These are phyloP conservation scores for Quercus parvula DNA, from an alignment of 306 rosid species.

Conservation along the genomic window DNA sequence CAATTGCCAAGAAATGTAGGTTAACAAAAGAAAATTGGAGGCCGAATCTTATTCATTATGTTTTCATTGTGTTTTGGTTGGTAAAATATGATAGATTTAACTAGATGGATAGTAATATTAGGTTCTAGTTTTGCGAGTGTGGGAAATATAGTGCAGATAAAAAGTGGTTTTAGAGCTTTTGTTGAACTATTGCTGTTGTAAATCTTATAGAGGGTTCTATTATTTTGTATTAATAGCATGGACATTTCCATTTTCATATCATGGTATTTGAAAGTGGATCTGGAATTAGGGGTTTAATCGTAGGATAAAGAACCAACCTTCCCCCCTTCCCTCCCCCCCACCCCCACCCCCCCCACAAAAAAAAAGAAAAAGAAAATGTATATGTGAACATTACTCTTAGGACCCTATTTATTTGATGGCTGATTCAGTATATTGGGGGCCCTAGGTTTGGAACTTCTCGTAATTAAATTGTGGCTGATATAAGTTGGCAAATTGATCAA, in stretches of 20 bases:
- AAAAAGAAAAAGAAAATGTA: background rate
- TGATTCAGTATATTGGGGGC: background rate
- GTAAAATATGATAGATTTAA: background rate
- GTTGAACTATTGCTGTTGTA: background rate
- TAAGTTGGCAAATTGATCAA: background rate
- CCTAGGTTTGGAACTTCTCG: background rate
- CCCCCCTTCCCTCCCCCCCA: background rate
- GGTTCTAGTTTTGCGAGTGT: background rate
- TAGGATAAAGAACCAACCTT: background rate
- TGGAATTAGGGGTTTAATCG: background rate
- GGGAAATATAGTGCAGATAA: background rate
- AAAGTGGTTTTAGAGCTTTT: background rate
- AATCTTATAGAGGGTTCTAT: background rate
- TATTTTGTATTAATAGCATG: background rate
- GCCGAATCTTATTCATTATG: background rate
- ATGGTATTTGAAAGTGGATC: background rate
- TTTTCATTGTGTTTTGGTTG: background rate
- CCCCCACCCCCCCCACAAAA: background rate
- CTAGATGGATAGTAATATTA: background rate
- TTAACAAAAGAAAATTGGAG: background rate
- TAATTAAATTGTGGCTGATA: background rate
- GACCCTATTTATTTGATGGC: background rate
- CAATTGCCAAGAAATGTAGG: background rate
- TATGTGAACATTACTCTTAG: background rate
- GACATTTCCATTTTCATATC: background rate